These are phyloP conservation scores for Ailanthus altissimus DNA, from an alignment of 345 rosid species.

Conservation along the genomic window DNA sequence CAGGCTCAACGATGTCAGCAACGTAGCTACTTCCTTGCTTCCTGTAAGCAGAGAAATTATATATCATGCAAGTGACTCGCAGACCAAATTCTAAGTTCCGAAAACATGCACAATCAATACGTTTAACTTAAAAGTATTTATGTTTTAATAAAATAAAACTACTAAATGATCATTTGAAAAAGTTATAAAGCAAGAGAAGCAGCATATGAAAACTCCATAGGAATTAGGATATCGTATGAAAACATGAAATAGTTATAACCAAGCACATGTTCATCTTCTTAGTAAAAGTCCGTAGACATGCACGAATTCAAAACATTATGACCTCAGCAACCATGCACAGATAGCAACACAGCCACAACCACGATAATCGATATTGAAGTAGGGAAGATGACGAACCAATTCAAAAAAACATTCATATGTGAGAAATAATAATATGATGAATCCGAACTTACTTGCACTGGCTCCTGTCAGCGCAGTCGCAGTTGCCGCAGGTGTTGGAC, in stretches of 20 bases:
- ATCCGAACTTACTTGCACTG: constrained; percentile 59
- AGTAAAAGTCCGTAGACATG: background rate
- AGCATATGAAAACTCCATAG: too few species aligned
- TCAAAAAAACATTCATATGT: background rate
- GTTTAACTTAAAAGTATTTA: background rate
- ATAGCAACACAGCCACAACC: background rate
- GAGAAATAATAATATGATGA: too few species aligned
- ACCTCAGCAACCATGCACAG: constrained; percentile 8
- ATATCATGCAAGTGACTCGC: background rate
- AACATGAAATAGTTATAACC: too few species aligned
- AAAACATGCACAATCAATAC: background rate
- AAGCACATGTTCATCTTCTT: too few species aligned
- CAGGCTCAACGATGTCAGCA: constrained; percentile 57
- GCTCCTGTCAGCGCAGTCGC: constrained; percentile 80
- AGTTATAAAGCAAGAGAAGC: too few species aligned
- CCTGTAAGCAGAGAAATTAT: constrained; percentile 37
- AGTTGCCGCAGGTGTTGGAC: constrained; percentile 73
- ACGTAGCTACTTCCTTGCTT: constrained; percentile 72
- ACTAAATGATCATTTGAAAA: too few species aligned
- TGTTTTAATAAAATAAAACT: too few species aligned
- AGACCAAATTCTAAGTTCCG: background rate
- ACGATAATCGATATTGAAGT: background rate
- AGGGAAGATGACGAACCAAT: background rate
- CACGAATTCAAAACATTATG: background rate
- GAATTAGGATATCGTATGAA: too few species aligned